Base-by-base conservation (phyloP, 331 rosid genomes). In the Rosa hybrid region DNA sequence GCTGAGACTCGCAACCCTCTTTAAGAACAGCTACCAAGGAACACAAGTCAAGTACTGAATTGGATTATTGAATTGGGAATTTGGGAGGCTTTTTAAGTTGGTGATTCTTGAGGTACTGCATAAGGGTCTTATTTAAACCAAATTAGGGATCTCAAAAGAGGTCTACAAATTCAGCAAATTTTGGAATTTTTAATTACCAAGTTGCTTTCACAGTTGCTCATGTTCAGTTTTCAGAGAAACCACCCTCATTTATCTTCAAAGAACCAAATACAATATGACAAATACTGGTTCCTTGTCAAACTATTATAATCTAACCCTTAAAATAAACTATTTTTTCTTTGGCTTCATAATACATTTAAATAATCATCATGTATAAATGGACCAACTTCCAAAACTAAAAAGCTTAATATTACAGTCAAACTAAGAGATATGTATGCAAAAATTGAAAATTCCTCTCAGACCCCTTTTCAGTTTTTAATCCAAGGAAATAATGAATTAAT, bases 211-310 rank as follows among this genome's bases (percentile, higher is more conserved):
- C 57, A 67, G 80, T 57, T 84, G 82, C 60, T 86, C 82, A 68
- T 83, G 81, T 82, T 54, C 80, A 83, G 17, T 23, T 48, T 38
- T 39, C 53, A 42, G 73, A 74, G 80, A 79, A 80, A 57, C 79
- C 72, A 77, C 68, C 76, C 63, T 71, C 42, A 69, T 82, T 87
- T 72, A 85, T 80, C 86, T 78, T 86, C 87, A 82, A 88, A 84
- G 60, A 85, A 80, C 76, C 79, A 83, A 73, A 75, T 78, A 81
- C 91, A 88, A 86, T 62, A 78, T 69, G 91, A 89, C 97, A 90
- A 92, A 81, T 85, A 89, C 81, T 49, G 79, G 84, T 88, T 91
- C 97, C 72, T 80, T 77, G 63, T 83, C 85, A 82, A 65, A 3
- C 9, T 72, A 11, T 71, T 71, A 20, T 57, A 69, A 14, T 14